phyloP scores from a whole-genome alignment of 148 eudicot genomes.

The Chenopodium berlandieri region DNA sequence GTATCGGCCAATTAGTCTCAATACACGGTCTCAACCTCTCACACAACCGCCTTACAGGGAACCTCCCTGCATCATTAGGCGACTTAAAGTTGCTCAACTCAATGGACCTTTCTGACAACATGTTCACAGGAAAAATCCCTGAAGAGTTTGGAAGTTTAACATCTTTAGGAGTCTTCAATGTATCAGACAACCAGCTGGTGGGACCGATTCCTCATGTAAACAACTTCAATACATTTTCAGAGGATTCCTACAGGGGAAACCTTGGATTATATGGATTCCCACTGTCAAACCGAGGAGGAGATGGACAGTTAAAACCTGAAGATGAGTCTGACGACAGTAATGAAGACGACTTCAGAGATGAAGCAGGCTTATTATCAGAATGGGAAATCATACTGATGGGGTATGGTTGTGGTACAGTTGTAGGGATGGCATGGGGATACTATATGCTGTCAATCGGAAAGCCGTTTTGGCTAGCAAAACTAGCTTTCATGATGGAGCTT shows the following conservation, averaged over 20 bases:
- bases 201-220: conserved; percentile 21
- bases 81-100: conserved; percentile 29
- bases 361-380: background rate
- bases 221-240: conserved; percentile 24
- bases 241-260: conserved; percentile 23
- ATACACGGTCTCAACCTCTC: conserved; percentile 37
- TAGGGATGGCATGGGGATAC: conserved; percentile 22
- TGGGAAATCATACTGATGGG: conserved; percentile 22
- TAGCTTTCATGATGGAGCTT: background rate
- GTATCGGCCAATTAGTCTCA: conserved; percentile 23
- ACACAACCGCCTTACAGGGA: conserved; percentile 31
- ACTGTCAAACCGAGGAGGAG: conserved; percentile 15
- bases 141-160: conserved; percentile 24
- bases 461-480: conserved; percentile 8
- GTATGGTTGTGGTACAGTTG: conserved; percentile 18
- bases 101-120: conserved; percentile 35
- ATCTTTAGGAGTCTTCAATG: conserved; percentile 22
- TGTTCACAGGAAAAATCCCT: conserved; percentile 29
- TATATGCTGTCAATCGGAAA: conserved; percentile 19
- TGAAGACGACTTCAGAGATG: background rate
- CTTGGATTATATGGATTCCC: conserved; percentile 29
- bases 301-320: background rate
- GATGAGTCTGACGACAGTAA: background rate
- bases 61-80: conserved; percentile 29
- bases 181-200: conserved; percentile 20